Percentiles rank a stretch among this genome's conserved stretches.
phyloP scores from a whole-genome alignment of 2,329 filamentous ascomycete genomes.

The Calcarisporium arbuscula region DNA sequence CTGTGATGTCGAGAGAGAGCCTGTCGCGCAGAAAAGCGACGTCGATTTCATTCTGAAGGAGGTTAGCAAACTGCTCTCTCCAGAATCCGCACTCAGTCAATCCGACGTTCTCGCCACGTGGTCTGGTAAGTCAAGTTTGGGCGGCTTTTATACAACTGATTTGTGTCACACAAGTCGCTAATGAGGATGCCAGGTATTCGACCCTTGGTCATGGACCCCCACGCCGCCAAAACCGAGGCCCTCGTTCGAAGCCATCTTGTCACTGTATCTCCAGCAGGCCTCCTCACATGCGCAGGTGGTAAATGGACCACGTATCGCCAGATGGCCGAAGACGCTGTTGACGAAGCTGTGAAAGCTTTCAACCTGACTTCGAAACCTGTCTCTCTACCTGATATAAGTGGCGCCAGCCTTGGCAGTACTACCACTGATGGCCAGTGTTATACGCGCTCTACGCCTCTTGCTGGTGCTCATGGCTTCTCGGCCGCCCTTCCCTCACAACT shows the following conservation, averaged over 20 bases:
- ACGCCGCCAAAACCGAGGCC: constrained; percentile 75
- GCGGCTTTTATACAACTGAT: neutral
- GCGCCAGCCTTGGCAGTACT: constrained; percentile 41
- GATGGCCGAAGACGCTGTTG: constrained; percentile 82
- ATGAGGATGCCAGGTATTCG: constrained; percentile 47
- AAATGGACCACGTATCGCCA: constrained; percentile 89
- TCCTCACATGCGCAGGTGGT: constrained; percentile 75
- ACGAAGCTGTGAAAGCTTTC: constrained; percentile 67
- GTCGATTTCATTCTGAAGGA: constrained; percentile 79
- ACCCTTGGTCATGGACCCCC: constrained; percentile 73
- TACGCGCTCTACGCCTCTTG: constrained; percentile 65
- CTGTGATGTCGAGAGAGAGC: constrained; percentile 60
- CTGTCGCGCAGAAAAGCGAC: constrained; percentile 67
- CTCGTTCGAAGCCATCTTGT: constrained; percentile 78
- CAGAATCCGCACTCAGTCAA: constrained; percentile 67
- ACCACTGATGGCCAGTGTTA: constrained; percentile 65
- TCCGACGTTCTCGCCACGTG: constrained; percentile 75
- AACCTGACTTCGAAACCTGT: constrained; percentile 47
- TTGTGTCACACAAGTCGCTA: constrained; percentile 8
- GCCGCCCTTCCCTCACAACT: constrained; percentile 26
- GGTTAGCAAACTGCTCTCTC: constrained; percentile 68
- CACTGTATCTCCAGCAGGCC: constrained; percentile 65
- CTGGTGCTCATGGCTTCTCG: constrained; percentile 68
- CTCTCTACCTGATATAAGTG: constrained; percentile 57
- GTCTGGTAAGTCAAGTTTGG: constrained; percentile 50